These are phyloP conservation scores for Sugiyamaella grinbergsii DNA, from an alignment of 1,139 yeast species.

Conservation along the genomic window DNA sequence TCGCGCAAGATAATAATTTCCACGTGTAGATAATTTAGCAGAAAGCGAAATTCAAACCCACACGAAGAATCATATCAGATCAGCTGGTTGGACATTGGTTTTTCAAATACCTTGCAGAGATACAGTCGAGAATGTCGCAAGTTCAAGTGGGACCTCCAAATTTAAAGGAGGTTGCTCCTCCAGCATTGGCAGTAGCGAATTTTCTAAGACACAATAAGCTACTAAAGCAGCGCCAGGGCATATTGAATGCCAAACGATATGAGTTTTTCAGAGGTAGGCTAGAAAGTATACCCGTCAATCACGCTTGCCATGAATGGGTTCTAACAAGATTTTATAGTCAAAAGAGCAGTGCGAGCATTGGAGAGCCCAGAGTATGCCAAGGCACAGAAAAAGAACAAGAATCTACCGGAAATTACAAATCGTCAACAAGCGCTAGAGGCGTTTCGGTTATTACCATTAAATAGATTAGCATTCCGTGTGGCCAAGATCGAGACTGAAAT, in stretches of 20 bases:
- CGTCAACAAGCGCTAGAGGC: constrained; percentile 62
- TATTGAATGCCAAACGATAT: constrained; percentile 64
- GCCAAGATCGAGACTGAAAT: constrained; percentile 63
- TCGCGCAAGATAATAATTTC: too few species aligned
- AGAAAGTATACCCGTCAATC: not conserved
- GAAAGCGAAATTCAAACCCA: too few species aligned
- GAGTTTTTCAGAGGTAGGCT: constrained; percentile 72
- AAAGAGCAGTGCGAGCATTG: constrained; percentile 79
- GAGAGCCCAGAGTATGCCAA: constrained; percentile 67
- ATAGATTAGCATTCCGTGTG: constrained; percentile 71
- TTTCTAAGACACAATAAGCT: constrained; percentile 64
- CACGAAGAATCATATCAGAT: too few species aligned
- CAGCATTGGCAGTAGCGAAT: constrained; percentile 66
- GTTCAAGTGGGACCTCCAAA: constrained; percentile 43
- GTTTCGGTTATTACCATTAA: constrained; percentile 68
- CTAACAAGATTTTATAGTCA: constrained; percentile 40
- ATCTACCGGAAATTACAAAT: constrained; percentile 58
- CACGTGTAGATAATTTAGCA: too few species aligned
- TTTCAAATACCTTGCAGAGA: too few species aligned
- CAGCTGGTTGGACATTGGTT: too few species aligned
- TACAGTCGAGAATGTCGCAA: constrained; percentile 18
- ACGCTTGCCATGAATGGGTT: too few species aligned
- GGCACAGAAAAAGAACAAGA: constrained; percentile 56
- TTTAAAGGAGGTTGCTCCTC: constrained; percentile 42
- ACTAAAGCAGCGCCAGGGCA: constrained; percentile 80